Evolutionary conservation across 2,329 filamentous ascomycete genomes (phyloP).

Genomic region (Sphaerulina populicola): DNA sequence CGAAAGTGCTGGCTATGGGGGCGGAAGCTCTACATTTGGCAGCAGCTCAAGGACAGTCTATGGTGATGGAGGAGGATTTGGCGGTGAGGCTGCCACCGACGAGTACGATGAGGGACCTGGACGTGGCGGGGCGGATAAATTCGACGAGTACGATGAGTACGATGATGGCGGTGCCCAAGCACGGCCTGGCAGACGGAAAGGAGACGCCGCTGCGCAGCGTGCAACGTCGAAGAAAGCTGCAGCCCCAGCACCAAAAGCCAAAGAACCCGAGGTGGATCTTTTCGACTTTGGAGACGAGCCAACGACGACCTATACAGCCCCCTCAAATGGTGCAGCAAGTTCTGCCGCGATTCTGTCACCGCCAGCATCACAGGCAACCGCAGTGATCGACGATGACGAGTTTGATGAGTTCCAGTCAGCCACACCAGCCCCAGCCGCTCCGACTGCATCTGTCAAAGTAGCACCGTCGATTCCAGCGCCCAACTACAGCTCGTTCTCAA

Average conservation of each 20-base stretch:
- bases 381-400: constrained; percentile 64
- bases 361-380: constrained; percentile 15
- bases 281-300: constrained; percentile 71
- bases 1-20: constrained; percentile 46
- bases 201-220: constrained; percentile 32
- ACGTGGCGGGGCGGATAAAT: constrained; percentile 56
- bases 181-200: constrained; percentile 47
- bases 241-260: constrained; percentile 61
- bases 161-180: constrained; percentile 60
- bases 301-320: constrained; percentile 28
- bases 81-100: constrained; percentile 57
- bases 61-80: constrained; percentile 91
- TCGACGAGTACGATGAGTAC: constrained; percentile 95
- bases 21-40: constrained; percentile 43
- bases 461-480: constrained; percentile 31
- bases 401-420: constrained; percentile 98
- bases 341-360: constrained; percentile 22
- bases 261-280: constrained; percentile 82
- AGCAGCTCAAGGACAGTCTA: constrained; percentile 71
- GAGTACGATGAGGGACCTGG: constrained; percentile 55
- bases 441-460: constrained; percentile 38
- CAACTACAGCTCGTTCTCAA: constrained; percentile 37
- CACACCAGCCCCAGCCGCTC: constrained; percentile 46
- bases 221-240: constrained; percentile 50
- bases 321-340: constrained; percentile 39